Evolutionary conservation across 257 asterid genomes (phyloP), one percentile per base, ranked within the genome.

Genomic region (Solanum clarkiae): DNA sequence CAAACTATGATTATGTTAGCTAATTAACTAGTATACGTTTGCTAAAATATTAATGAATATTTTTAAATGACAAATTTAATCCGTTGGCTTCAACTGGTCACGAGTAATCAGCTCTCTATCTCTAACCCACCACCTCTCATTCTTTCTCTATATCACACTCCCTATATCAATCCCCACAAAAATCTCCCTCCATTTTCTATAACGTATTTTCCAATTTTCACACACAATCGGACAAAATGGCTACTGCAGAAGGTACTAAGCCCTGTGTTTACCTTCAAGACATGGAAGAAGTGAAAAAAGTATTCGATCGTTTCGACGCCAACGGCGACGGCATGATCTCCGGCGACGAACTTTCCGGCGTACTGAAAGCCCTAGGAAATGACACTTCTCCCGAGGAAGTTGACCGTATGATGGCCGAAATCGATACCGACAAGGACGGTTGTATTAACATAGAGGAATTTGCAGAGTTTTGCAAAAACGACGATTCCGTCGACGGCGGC

Each of bases 261-360:
- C 62, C 93, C 3, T 71, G 92, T 8, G 40, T 82, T 32, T 89
- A 86, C 91, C 93, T 93, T 22, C 93, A 93, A 66, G 87, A 96
- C 88, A 63, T 9, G 82, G 80, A 70, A 12, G 94, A 96, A 91
- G 90, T 95, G 47, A 86, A 83, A 20, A 86, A 88, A 45, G 97
- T 94, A 1, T 95, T 96, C 89, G 86, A 86, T 14, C 97, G 97
- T 6, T 95, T 96, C 90, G 99, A 96, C 90, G 80, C 94, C 29
- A 93, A 96, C 87, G 86, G 90, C 69, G 99, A 96, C 90, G 98
- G 98, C 14, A 91, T 91, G 95, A 94, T 96, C 92, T 94, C 99
- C 71, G 71, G 86, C 62, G 91, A 85, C 6, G 99, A 96, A 90
- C 97, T 96, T 68, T 82, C 86, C 85, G 92, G 92, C 77, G 97